Evolutionary conservation across 2,329 filamentous ascomycete genomes (phyloP).

Genomic region (Stylonectria norvegica): DNA sequence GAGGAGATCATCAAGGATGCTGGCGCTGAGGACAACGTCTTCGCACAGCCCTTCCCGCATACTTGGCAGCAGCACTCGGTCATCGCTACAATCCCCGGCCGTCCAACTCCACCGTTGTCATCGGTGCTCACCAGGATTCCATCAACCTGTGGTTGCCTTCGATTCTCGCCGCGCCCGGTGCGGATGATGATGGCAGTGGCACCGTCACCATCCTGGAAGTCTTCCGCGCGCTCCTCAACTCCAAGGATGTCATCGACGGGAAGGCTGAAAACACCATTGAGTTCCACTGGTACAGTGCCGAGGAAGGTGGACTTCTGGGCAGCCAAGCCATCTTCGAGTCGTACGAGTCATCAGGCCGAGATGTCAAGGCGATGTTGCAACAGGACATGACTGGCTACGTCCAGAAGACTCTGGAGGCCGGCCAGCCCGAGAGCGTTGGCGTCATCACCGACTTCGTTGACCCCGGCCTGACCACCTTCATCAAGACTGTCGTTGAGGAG

Average conservation of each 20-base stretch:
- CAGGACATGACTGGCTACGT: constrained; percentile 97
- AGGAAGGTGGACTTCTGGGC: constrained; percentile 82
- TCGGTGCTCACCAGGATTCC: constrained; percentile 91
- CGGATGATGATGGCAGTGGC: constrained; percentile 92
- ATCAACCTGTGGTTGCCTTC: constrained; percentile 90
- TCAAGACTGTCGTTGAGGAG: constrained; percentile 79
- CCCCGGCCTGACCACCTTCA: constrained; percentile 75
- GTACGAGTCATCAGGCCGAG: constrained; percentile 69
- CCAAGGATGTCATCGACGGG: constrained; percentile 66
- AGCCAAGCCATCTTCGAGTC: constrained; percentile 84
- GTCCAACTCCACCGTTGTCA: constrained; percentile 78
- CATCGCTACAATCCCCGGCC: constrained; percentile 86
- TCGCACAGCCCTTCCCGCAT: constrained; percentile 72
- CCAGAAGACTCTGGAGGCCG: constrained; percentile 76
- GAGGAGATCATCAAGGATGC: constrained; percentile 66
- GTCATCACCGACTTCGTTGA: constrained; percentile 94
- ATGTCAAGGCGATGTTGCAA: constrained; percentile 95
- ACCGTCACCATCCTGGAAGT: constrained; percentile 94
- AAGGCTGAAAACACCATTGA: constrained; percentile 82
- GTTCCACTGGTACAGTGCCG: constrained; percentile 94
- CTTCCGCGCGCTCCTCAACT: constrained; percentile 73
- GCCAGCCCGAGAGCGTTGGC: constrained; percentile 79
- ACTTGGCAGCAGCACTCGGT: constrained; percentile 87
- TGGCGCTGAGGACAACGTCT: constrained; percentile 66
- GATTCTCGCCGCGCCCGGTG: constrained; percentile 79